Base-by-base conservation (phyloP, 2,329 filamentous ascomycete genomes). In the Penicillium sp. region DNA sequence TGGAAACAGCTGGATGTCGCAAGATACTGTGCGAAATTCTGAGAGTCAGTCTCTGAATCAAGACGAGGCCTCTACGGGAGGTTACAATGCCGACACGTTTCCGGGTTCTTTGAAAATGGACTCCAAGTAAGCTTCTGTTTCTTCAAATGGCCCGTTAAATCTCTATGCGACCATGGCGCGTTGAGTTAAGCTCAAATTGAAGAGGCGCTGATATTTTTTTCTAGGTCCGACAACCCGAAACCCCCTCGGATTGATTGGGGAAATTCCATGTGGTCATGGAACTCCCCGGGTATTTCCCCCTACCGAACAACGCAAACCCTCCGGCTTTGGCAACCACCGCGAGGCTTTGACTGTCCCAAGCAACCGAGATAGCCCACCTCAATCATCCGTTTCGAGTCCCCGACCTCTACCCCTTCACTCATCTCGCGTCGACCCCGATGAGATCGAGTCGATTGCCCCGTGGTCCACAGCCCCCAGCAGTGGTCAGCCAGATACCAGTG, bases 1-100 rank as follows among this genome's bases (percentile, higher is more conserved):
- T 30, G 74, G 68, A 45, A 64, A 66, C 44, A 76, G 73, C 62
- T 72, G 68, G 62, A 61, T 67, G 33, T 75, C 75, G 25, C 71
- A 77, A 50, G 73, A 75, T 47, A 77, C 73, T 2, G 63, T 77
- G 30, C 73, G 62, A 52, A 69, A 70, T 26, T 61, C 60, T 45
- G 67, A 62, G 45, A 62, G 33, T 25, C 60, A 62, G 41, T 61
- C 54, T 26, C 56, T 51, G 31, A 60, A 60, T 30, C 65, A 56
- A 52, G 60, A 57, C 47, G 62, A 66, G 56, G 53, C 60, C 38
- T 53, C 61, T 40, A 54, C 63, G 36, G 62, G 65, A 49, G 66
- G 63, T 62, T 61, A 68, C 55, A 63, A 63, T 59, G 51, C 63
- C n/a, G 69, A 67, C 17, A 53, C 64, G 12, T 66, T 68, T 54